Evolutionary conservation across 345 rosid species (phyloP).

Genomic region (Punica granatum): DNA sequence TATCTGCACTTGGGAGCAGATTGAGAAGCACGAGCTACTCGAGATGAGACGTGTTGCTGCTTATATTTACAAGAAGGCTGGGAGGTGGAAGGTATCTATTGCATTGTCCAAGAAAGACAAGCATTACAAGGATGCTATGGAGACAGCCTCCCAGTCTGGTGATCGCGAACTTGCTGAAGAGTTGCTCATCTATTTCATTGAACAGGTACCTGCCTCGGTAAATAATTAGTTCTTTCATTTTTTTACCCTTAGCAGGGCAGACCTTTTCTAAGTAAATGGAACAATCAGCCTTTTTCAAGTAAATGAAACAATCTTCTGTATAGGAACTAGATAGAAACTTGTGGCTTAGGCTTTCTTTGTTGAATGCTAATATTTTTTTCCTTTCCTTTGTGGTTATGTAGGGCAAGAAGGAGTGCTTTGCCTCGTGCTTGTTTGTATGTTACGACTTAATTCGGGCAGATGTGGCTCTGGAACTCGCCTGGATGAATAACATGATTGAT

Average conservation of each 20-base stretch:
- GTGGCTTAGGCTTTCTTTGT: not conserved
- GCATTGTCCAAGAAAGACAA: conserved; percentile 93
- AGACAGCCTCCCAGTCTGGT: conserved; percentile 97
- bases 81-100: conserved; percentile 98
- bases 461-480: conserved; percentile 38
- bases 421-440: conserved; percentile 44
- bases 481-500: conserved; percentile 43
- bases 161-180: conserved; percentile 97
- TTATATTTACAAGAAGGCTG: conserved; percentile 94
- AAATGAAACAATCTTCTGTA: not conserved
- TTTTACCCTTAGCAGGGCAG: not conserved
- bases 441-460: conserved; percentile 41
- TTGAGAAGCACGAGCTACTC: conserved; percentile 96
- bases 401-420: conserved; percentile 49
- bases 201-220: conserved; percentile 41
- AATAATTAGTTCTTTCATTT: not conserved
- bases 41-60: conserved; percentile 99
- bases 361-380: not conserved
- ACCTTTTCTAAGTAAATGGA: too few species aligned
- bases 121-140: conserved; percentile 94
- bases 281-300: too few species aligned
- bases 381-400: conserved; percentile 11
- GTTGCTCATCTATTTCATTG: conserved; percentile 87
- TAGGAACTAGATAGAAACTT: not conserved
- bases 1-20: conserved; percentile 32